Percentiles rank a stretch among this genome's conserved stretches.
Evolutionary conservation across 495 filamentous ascomycete species (phyloP).

Genomic region (Podospora pseudocomata): DNA sequence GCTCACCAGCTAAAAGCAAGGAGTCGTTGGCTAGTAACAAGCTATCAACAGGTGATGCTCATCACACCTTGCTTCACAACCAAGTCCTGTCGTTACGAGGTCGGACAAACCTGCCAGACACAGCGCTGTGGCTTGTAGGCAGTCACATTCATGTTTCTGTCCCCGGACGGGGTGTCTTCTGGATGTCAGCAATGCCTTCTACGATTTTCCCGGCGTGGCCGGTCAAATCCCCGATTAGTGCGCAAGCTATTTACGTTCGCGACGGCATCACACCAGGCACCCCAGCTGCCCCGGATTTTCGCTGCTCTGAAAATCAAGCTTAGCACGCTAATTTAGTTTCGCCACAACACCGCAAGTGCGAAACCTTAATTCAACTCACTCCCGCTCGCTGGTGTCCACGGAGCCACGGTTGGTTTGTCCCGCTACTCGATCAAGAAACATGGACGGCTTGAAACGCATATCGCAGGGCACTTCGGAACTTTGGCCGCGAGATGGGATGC

Average conservation of each 20-base stretch:
- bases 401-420: not conserved
- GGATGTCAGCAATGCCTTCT: not conserved
- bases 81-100: not conserved
- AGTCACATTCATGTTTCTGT: not conserved
- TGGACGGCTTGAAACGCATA: not conserved
- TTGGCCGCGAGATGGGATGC: not conserved
- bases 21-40: not conserved
- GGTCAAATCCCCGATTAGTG: not conserved
- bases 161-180: not conserved
- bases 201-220: not conserved
- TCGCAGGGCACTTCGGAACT: not conserved
- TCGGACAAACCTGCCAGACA: not conserved
- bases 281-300: slow-evolving; percentile 22
- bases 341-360: slow-evolving; percentile 19
- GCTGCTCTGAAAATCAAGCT: slow-evolving; percentile 19
- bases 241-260: not conserved
- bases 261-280: not conserved
- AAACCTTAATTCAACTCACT: slow-evolving; percentile 28
- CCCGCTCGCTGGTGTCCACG: not conserved
- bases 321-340: slow-evolving; percentile 27
- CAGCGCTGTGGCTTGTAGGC: not conserved
- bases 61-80: not conserved
- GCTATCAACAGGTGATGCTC: not conserved
- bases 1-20: not conserved
- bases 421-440: not conserved